Conservation (phyloP, 768 basidiomycete species). For the Amylocystis lapponica region DNA sequence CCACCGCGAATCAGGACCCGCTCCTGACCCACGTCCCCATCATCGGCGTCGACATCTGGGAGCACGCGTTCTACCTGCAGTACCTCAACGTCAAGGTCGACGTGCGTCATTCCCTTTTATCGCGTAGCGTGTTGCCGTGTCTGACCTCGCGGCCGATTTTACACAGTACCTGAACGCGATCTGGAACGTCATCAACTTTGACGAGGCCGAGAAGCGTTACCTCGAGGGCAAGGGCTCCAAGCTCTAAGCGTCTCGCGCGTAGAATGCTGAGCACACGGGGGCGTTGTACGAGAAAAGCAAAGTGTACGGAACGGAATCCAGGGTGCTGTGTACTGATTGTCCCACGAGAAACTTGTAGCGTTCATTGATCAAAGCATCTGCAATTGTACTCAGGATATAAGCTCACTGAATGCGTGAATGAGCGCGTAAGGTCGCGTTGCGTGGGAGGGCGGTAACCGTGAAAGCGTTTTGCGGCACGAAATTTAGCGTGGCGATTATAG, state of each 20-base stretch:
- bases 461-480: too few species aligned
- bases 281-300: too few species aligned
- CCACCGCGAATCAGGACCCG: slow-evolving; percentile 96
- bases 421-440: too few species aligned
- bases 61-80: slow-evolving; percentile 95
- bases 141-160: background rate
- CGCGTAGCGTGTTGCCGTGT: background rate
- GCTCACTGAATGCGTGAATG: too few species aligned
- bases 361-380: too few species aligned
- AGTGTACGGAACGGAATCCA: background rate
- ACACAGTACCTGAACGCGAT: slow-evolving; percentile 68
- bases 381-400: too few species aligned
- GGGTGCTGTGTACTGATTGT: too few species aligned
- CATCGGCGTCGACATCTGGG: slow-evolving; percentile 94
- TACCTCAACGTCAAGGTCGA: slow-evolving; percentile 94
- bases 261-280: too few species aligned
- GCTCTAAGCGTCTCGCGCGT: slow-evolving; percentile 26
- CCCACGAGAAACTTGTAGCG: too few species aligned
- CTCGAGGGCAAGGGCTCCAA: slow-evolving; percentile 35
- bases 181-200: slow-evolving; percentile 66
- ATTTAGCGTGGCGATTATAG: too few species aligned
- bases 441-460: too few species aligned
- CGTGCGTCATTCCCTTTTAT: slow-evolving; percentile 42
- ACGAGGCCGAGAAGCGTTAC: slow-evolving; percentile 71
- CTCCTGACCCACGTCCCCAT: slow-evolving; percentile 70